Conservation (phyloP, 768 basidiomycete genomes). For the Suillus variegatus region DNA sequence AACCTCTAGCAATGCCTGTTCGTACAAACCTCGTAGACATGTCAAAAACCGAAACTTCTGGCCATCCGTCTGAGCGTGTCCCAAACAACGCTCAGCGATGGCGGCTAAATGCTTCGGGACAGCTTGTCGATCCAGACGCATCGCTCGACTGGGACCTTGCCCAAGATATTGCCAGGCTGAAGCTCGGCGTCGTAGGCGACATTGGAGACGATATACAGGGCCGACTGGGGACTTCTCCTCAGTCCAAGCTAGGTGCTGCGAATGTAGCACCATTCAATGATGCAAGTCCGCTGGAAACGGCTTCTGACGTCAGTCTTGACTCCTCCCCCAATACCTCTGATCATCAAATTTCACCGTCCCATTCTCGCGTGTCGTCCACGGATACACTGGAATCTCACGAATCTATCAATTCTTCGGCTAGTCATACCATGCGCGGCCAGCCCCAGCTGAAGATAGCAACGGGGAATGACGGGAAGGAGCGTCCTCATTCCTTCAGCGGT, state of each 20-base stretch:
- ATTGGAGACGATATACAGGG: conserved; percentile 48
- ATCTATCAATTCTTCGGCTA: conserved; percentile 50
- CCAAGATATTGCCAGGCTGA: conserved; percentile 72
- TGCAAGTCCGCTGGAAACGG: conserved; percentile 71
- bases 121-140: conserved; percentile 56
- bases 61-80: conserved; percentile 39
- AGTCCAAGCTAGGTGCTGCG: conserved; percentile 56
- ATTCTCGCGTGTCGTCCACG: conserved; percentile 83
- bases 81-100: conserved; percentile 51
- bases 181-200: conserved; percentile 60
- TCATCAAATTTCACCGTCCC: conserved; percentile 64
- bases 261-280: conserved; percentile 60
- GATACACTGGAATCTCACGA: conserved; percentile 68
- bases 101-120: conserved; percentile 65
- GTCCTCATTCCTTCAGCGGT: conserved; percentile 82
- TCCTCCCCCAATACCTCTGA: conserved; percentile 74
- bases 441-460: conserved; percentile 55
- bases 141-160: conserved; percentile 69
- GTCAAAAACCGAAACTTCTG: conserved; percentile 16
- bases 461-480: conserved; percentile 64
- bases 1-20: conserved; percentile 47
- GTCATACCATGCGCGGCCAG: conserved; percentile 57
- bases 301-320: conserved; percentile 68
- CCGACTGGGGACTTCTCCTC: conserved; percentile 67
- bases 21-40: conserved; percentile 37